Conservation (phyloP, 345 rosid species). For the Streptanthus diversifolius region DNA sequence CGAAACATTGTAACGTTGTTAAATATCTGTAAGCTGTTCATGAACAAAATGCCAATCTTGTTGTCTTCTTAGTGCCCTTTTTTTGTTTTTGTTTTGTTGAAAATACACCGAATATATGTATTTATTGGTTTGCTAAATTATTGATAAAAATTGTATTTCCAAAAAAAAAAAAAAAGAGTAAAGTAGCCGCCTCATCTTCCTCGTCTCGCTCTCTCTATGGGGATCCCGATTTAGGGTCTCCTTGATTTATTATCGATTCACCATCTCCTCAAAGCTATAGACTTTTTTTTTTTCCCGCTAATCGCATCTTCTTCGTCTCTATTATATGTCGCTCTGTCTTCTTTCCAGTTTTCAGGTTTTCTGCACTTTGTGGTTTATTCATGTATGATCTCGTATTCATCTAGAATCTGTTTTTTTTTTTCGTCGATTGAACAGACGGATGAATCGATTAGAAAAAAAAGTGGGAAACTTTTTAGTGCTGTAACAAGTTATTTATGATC, state of each 20-base stretch:
- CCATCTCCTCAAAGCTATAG: background rate
- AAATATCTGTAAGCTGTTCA: background rate
- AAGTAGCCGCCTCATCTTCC: constrained; percentile 28
- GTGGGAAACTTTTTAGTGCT: background rate
- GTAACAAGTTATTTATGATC: constrained; percentile 1
- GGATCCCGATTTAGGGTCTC: constrained; percentile 30
- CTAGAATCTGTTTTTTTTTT: background rate
- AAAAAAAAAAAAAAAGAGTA: background rate
- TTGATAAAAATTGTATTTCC: background rate
- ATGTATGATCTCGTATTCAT: background rate
- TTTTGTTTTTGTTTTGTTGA: too few species aligned
- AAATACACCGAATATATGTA: background rate
- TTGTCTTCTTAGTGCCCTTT: background rate
- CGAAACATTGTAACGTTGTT: constrained; percentile 14
- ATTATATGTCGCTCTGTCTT: background rate
- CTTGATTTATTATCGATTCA: background rate
- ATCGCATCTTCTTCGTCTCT: constrained; percentile 5
- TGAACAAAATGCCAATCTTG: background rate
- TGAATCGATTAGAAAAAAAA: background rate
- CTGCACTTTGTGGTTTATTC: background rate
- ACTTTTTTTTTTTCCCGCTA: constrained; percentile 2
- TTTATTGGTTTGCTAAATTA: background rate
- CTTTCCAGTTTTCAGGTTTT: constrained; percentile 3
- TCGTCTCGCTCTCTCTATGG: constrained; percentile 24
- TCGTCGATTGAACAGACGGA: background rate